These are phyloP conservation scores for Penicillium sp. DNA, from an alignment of 2,329 filamentous ascomycete species.

Conservation along the genomic window DNA sequence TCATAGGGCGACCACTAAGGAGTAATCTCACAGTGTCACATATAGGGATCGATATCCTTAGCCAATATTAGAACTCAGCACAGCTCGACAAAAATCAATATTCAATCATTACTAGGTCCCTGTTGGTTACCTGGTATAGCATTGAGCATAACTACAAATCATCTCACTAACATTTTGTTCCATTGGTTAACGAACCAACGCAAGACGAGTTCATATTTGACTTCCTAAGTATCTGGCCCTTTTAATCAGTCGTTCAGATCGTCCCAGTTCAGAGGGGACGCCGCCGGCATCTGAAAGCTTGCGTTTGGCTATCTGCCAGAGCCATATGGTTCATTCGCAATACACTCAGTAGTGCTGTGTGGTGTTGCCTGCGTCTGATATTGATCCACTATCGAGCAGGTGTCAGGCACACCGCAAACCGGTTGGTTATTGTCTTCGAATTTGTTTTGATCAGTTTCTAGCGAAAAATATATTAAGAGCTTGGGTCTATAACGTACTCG, in stretches of 20 bases:
- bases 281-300: not conserved
- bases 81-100: too few relatives aligned
- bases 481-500: not conserved
- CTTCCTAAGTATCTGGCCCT: not conserved
- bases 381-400: not conserved
- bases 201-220: not conserved
- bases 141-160: too few relatives aligned
- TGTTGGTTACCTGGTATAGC: too few relatives aligned
- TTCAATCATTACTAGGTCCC: too few relatives aligned
- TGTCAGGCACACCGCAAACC: not conserved
- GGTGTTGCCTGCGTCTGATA: not conserved
- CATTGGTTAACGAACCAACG: too few relatives aligned
- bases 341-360: not conserved
- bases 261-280: not conserved
- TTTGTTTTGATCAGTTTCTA: not conserved
- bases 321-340: not conserved
- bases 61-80: too few relatives aligned
- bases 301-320: not conserved
- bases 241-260: not conserved
- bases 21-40: too few relatives aligned
- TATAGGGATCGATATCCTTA: too few relatives aligned
- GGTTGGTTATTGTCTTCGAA: not conserved
- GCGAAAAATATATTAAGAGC: not conserved
- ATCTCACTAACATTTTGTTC: too few relatives aligned
- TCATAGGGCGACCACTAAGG: too few relatives aligned